These are phyloP conservation scores for Sugiyamaella smithiae DNA, from an alignment of 805 yeast genomes.

Conservation along the genomic window DNA sequence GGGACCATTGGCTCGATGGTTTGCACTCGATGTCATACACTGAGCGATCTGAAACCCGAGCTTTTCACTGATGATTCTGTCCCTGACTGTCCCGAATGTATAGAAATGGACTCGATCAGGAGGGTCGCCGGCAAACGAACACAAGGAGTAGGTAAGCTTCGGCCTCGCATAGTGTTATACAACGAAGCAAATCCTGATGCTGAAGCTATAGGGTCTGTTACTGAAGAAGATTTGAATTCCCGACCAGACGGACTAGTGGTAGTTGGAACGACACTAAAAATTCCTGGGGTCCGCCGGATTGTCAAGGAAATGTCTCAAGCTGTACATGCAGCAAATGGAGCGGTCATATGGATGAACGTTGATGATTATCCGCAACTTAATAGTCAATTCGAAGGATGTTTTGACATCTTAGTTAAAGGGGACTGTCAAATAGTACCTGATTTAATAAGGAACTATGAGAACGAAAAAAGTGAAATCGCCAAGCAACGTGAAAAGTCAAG, in stretches of 20 bases:
- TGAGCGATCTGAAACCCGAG: constrained; percentile 50
- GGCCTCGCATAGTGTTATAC: constrained; percentile 68
- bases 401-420: constrained; percentile 60
- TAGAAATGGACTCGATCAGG: constrained; percentile 55
- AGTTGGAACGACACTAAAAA: constrained; percentile 81
- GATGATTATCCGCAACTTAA: constrained; percentile 48
- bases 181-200: constrained; percentile 84
- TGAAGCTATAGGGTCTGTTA: constrained; percentile 75
- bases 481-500: constrained; percentile 25
- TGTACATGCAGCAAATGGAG: constrained; percentile 55
- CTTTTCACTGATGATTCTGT: constrained; percentile 43
- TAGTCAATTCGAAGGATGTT: constrained; percentile 49
- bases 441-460: constrained; percentile 29
- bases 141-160: constrained; percentile 58
- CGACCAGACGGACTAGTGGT: constrained; percentile 77
- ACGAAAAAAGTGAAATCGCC: constrained; percentile 26
- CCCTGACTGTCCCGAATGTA: constrained; percentile 66
- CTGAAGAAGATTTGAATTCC: constrained; percentile 60
- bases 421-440: constrained; percentile 60
- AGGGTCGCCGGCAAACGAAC: constrained; percentile 60
- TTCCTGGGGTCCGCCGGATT: constrained; percentile 66
- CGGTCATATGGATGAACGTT: constrained; percentile 58
- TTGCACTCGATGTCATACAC: constrained; percentile 72
- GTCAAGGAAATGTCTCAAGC: constrained; percentile 59
- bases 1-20: constrained; percentile 72